phyloP scores from a whole-genome alignment of 805 yeast species.

The Candida broadrunensis region DNA sequence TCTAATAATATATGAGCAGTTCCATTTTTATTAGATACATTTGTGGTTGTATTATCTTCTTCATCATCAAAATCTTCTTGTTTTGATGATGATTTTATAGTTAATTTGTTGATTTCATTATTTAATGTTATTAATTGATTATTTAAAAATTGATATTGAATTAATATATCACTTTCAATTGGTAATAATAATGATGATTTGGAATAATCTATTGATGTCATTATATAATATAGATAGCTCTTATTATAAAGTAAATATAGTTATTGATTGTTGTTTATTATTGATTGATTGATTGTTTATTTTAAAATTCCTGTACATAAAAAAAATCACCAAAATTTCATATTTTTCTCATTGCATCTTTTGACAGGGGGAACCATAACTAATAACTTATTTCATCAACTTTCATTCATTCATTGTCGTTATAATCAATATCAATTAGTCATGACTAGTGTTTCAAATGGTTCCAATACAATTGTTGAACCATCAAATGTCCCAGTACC shows the following conservation, averaged over 20 bases:
- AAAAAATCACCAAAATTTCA: too few relatives aligned
- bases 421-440: too few relatives aligned
- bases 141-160: constrained; percentile 37
- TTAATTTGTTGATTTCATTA: constrained; percentile 29
- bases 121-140: constrained; percentile 28
- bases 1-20: constrained; percentile 29
- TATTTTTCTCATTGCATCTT: too few relatives aligned
- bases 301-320: too few relatives aligned
- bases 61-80: not conserved
- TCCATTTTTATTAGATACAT: constrained; percentile 14
- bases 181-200: constrained; percentile 17
- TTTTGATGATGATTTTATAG: constrained; percentile 6
- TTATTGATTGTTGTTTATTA: not conserved
- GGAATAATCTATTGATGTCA: constrained; percentile 13
- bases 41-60: constrained; percentile 2
- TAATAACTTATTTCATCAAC: too few relatives aligned
- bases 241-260: too few relatives aligned
- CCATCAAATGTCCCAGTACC: constrained; percentile 4
- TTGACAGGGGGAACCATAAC: too few relatives aligned
- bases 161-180: constrained; percentile 32
- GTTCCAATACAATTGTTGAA: constrained; percentile 5
- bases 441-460: not conserved
- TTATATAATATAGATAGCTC: too few relatives aligned
- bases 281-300: not conserved
- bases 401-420: too few relatives aligned